Conservation (phyloP, 179 eudicot species). For the Spergularia azorica region DNA sequence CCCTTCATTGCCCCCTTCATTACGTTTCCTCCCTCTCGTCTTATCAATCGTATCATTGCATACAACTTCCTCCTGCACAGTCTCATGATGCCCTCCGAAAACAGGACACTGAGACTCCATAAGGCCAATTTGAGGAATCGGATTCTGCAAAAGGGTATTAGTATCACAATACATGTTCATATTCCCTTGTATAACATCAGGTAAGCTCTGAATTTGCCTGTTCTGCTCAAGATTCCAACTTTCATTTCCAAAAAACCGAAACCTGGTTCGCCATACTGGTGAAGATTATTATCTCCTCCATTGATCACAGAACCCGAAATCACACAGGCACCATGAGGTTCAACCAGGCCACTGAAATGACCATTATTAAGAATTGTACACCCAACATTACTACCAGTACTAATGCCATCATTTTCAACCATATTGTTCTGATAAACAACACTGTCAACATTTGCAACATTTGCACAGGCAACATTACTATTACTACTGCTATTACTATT, state of each 20-base stretch:
- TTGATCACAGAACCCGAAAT: slow-evolving; percentile 3
- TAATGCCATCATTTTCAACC: neutral
- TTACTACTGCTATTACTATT: neutral
- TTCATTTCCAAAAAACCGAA: slow-evolving; percentile 18
- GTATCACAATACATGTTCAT: neutral
- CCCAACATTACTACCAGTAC: slow-evolving; percentile 4
- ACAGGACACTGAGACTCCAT: neutral
- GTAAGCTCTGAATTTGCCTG: slow-evolving; percentile 2
- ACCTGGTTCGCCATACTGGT: slow-evolving; percentile 12
- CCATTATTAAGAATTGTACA: neutral
- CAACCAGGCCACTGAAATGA: neutral
- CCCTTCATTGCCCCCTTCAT: slow-evolving; percentile 31
- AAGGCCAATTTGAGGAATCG: neutral
- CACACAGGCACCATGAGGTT: neutral
- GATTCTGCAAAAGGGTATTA: slow-evolving; percentile 8
- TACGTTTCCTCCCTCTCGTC: slow-evolving; percentile 40
- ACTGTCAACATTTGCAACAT: neutral
- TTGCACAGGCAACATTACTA: neutral
- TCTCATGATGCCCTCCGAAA: neutral
- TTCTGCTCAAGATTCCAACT: neutral
- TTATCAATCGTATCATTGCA: slow-evolving; percentile 7
- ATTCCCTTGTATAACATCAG: neutral
- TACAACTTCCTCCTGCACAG: neutral
- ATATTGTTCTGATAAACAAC: slow-evolving; percentile 11
- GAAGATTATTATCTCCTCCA: slow-evolving; percentile 1